Conservation (phyloP, 208 protist species). For the Phytomonas serpens region DNA sequence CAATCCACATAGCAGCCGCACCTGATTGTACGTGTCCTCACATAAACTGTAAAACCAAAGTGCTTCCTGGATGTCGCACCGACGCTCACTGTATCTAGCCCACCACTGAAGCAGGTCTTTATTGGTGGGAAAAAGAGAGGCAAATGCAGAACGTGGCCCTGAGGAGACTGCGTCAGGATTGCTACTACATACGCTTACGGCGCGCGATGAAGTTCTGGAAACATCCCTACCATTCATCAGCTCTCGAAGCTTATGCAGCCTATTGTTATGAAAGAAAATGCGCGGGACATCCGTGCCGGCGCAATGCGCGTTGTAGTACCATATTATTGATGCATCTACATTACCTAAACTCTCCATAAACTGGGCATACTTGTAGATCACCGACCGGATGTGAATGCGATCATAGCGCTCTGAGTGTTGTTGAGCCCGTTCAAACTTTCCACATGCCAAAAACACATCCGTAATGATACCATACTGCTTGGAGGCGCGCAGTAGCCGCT, state of each 20-base stretch:
- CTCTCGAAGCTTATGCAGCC: conserved; percentile 75
- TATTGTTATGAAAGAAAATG: conserved; percentile 86
- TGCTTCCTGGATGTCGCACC: conserved; percentile 77
- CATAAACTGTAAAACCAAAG: conserved; percentile 86
- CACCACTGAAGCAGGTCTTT: conserved; percentile 88
- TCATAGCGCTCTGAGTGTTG: conserved; percentile 85
- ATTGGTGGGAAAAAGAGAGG: conserved; percentile 58
- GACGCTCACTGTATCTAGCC: conserved; percentile 89
- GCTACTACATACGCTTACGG: conserved; percentile 3
- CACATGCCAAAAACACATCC: conserved; percentile 87
- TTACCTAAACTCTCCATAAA: conserved; percentile 93
- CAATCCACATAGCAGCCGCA: conserved; percentile 86
- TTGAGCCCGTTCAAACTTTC: conserved; percentile 93
- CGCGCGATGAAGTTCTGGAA: neutral
- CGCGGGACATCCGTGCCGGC: conserved; percentile 89
- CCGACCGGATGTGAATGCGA: conserved; percentile 88
- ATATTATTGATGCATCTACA: conserved; percentile 83
- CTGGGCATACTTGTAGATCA: conserved; percentile 92
- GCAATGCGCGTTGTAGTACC: conserved; percentile 90
- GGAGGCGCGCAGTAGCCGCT: conserved; percentile 64
- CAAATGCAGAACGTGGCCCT: conserved; percentile 24
- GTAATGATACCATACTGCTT: conserved; percentile 93
- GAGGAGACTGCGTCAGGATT: neutral
- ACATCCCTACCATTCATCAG: conserved; percentile 40
- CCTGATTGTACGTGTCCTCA: conserved; percentile 83